A percentile compares a stretch with the other conserved stretches of the same genome.
Evolutionary conservation across 495 filamentous ascomycete genomes (phyloP).

Genomic region (Penicillium malachiteum): DNA sequence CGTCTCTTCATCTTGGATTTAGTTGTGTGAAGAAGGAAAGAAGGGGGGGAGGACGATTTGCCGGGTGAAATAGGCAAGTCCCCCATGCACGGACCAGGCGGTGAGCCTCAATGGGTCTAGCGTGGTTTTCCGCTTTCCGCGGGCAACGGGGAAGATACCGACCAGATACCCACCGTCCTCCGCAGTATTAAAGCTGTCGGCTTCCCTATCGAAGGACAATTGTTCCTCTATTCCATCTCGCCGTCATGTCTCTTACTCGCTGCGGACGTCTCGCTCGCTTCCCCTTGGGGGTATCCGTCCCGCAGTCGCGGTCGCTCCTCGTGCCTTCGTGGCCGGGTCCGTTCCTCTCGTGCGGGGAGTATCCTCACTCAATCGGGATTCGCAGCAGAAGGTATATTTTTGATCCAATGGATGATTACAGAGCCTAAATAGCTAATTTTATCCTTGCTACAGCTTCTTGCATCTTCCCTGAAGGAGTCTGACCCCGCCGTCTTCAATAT

Average conservation of each 20-base stretch:
- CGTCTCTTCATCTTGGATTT: conserved; percentile 56
- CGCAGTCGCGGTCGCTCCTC: conserved; percentile 19
- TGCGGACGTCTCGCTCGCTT: conserved; percentile 45
- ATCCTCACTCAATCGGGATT: conserved; percentile 40
- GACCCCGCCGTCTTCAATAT: conserved; percentile 86
- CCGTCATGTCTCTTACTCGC: conserved; percentile 42
- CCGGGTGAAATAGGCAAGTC: conserved; percentile 17
- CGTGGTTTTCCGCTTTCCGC: conserved; percentile 38
- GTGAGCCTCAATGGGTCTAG: conserved; percentile 30
- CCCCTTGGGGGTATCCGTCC: conserved; percentile 33
- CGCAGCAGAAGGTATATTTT: conserved; percentile 42
- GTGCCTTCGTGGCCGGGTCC: conserved; percentile 19
- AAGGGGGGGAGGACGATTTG: conserved; percentile 17
- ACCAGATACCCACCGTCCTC: conserved; percentile 15
- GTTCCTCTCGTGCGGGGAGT: conserved; percentile 36
- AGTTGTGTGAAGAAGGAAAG: conserved; percentile 51
- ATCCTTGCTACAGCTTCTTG: conserved; percentile 62
- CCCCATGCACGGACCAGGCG: conserved; percentile 31
- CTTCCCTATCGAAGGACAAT: conserved; percentile 24
- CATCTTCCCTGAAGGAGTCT: conserved; percentile 73
- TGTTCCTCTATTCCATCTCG: conserved; percentile 9
- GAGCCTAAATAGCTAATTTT: conserved; percentile 1
- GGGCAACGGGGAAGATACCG: conserved; percentile 36
- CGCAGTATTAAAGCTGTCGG: conserved; percentile 20
- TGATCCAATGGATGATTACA: conserved; percentile 8